Evolutionary conservation across 2,329 filamentous ascomycete genomes (phyloP).

Genomic region (Ophiostoma montium): DNA sequence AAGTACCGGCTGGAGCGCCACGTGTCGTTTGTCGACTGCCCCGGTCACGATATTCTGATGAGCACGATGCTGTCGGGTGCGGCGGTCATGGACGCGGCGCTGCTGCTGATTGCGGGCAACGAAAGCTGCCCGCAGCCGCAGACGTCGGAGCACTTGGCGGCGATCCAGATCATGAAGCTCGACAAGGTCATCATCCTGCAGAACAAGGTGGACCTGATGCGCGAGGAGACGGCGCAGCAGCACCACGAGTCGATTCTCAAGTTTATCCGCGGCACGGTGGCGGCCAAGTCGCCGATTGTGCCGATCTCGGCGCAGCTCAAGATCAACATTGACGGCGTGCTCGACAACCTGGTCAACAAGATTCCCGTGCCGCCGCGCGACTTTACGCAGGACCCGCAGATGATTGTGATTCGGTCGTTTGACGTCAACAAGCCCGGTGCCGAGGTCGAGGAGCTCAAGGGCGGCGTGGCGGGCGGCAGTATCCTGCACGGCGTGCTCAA

Average conservation of each 20-base stretch:
- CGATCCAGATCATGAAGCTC: slow-evolving; percentile 99
- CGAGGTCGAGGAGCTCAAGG: slow-evolving; percentile 96
- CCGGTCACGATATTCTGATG: slow-evolving; percentile 99
- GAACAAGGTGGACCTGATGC: slow-evolving; percentile 99
- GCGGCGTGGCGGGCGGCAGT: slow-evolving; percentile 92
- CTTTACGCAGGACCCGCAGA: slow-evolving; percentile 84
- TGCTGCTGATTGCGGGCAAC: slow-evolving; percentile 93
- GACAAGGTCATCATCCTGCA: slow-evolving; percentile 99
- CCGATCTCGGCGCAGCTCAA: slow-evolving; percentile 96
- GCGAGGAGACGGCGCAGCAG: slow-evolving; percentile 81
- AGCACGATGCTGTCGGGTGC: slow-evolving; percentile 99
- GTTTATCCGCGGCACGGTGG: slow-evolving; percentile 95
- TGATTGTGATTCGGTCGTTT: slow-evolving; percentile 99
- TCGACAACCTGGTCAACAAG: slow-evolving; percentile 87
- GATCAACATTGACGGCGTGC: slow-evolving; percentile 98
- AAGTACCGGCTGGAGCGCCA: slow-evolving; percentile 81
- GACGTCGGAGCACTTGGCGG: slow-evolving; percentile 95
- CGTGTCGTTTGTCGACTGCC: slow-evolving; percentile 97
- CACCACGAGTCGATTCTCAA: slow-evolving; percentile 97
- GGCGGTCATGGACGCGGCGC: slow-evolving; percentile 96
- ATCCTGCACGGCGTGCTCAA: slow-evolving; percentile 96
- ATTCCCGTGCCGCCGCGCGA: slow-evolving; percentile 87
- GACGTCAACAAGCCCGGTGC: slow-evolving; percentile 99
- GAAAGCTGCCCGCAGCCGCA: slow-evolving; percentile 97
- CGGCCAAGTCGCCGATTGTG: slow-evolving; percentile 87